phyloP scores from a whole-genome alignment of 2,329 filamentous ascomycete genomes.

The Microsporum audouinii region DNA sequence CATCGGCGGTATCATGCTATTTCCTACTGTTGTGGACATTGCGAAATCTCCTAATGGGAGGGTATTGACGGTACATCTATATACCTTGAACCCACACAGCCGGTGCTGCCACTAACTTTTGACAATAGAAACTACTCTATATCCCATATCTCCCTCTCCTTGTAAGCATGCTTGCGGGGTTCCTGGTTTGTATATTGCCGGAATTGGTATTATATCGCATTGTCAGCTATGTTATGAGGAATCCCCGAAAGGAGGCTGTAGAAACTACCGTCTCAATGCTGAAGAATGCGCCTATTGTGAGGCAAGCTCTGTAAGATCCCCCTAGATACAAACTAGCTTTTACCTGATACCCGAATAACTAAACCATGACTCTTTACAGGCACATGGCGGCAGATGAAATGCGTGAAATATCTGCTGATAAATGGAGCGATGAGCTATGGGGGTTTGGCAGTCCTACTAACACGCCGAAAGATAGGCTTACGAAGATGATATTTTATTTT shows the following conservation, averaged over 20 bases:
- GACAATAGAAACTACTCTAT: slow-evolving; percentile 22
- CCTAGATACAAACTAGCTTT: neutral
- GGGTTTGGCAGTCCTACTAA: slow-evolving; percentile 27
- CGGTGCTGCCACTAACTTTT: neutral
- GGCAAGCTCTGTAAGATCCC: slow-evolving; percentile 40
- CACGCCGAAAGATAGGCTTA: slow-evolving; percentile 22
- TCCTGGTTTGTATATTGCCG: slow-evolving; percentile 36
- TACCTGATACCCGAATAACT: neutral
- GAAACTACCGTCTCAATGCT: slow-evolving; percentile 42
- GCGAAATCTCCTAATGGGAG: slow-evolving; percentile 50
- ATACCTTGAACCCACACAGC: no score
- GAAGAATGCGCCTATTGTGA: slow-evolving; percentile 38
- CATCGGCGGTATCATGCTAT: slow-evolving; percentile 51
- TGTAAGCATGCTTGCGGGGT: slow-evolving; percentile 29
- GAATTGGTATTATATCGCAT: slow-evolving; percentile 29
- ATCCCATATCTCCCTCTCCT: slow-evolving; percentile 31
- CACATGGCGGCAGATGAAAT: slow-evolving; percentile 50
- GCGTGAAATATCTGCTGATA: slow-evolving; percentile 43
- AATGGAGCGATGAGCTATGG: slow-evolving; percentile 51
- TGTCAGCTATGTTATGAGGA: slow-evolving; percentile 34
- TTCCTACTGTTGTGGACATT: slow-evolving; percentile 65
- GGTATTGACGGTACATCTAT: slow-evolving; percentile 34
- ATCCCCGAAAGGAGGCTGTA: slow-evolving; percentile 31
- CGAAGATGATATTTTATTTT: slow-evolving; percentile 48
- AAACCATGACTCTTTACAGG: slow-evolving; percentile 16